Conservation (phyloP, 495 filamentous ascomycete genomes). For the Penicillium roqueforti region DNA sequence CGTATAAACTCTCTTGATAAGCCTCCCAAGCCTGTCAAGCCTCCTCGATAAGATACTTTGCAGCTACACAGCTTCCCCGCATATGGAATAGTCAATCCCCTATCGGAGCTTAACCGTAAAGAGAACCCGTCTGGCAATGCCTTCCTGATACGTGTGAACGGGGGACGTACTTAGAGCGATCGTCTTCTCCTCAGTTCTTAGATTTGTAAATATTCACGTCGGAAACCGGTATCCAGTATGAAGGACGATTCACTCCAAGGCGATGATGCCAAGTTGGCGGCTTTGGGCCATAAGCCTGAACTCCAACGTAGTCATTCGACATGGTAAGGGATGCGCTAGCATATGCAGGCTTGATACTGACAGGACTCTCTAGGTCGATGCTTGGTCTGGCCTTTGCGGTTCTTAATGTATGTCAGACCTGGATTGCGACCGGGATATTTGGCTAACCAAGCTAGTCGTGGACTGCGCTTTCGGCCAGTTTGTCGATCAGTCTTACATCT, state of each 20-base stretch:
- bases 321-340: constrained; percentile 17
- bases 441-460: constrained; percentile 28
- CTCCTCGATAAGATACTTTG: constrained; percentile 1
- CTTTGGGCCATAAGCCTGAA: constrained; percentile 58
- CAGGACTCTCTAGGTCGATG: constrained; percentile 29
- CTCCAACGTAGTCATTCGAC: constrained; percentile 51
- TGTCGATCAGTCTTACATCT: constrained; percentile 43
- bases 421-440: not conserved
- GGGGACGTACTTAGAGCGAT: not conserved
- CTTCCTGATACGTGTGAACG: not conserved
- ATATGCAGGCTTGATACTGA: not conserved
- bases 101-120: constrained; percentile 1
- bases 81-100: not conserved
- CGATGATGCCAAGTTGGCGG: constrained; percentile 48
- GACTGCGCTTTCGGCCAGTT: constrained; percentile 43
- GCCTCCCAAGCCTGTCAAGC: not conserved
- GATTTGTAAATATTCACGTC: not conserved
- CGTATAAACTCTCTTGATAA: not conserved
- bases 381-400: constrained; percentile 47
- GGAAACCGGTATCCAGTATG: constrained; percentile 5
- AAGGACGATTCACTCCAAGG: constrained; percentile 22
- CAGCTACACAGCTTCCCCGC: constrained; percentile 1
- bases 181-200: not conserved
- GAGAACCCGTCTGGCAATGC: constrained; percentile 9
- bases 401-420: constrained; percentile 30